phyloP scores from a whole-genome alignment of 371 early-diverging fungal genomes.

The Actinomortierella ambigua region DNA sequence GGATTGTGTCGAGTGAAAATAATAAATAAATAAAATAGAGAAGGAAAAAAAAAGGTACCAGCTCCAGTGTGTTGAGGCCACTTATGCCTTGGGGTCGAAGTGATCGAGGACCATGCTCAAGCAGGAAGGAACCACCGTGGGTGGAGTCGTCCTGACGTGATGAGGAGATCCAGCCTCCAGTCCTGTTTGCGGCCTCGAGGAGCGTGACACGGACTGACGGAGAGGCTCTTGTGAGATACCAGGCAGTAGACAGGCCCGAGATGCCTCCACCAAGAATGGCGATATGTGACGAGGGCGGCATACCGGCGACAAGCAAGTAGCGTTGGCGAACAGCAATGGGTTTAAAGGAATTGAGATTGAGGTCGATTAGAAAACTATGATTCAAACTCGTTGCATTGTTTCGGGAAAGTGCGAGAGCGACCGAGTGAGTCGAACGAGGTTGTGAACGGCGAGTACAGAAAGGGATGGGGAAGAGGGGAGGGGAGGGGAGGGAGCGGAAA shows the following conservation, averaged over 20 bases:
- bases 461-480: too few relatives aligned
- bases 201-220: conserved; percentile 61
- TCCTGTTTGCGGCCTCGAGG: conserved; percentile 72
- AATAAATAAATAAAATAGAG: not conserved
- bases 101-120: conserved; percentile 90
- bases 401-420: too few relatives aligned
- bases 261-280: conserved; percentile 93
- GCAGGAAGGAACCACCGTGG: conserved; percentile 53
- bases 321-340: too few relatives aligned
- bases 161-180: conserved; percentile 90
- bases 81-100: conserved; percentile 78
- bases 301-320: not conserved
- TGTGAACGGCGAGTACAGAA: too few relatives aligned
- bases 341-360: too few relatives aligned
- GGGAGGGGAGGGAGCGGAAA: too few relatives aligned
- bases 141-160: conserved; percentile 49
- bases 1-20: not conserved
- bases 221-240: conserved; percentile 72
- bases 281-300: conserved; percentile 48
- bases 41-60: conserved; percentile 55
- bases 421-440: too few relatives aligned
- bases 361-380: too few relatives aligned
- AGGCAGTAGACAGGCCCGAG: conserved; percentile 88
- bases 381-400: too few relatives aligned
- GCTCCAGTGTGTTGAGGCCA: conserved; percentile 76